These are phyloP conservation scores for Mollisia scopiformis DNA, from an alignment of 2,329 filamentous ascomycete genomes.

Conservation along the genomic window DNA sequence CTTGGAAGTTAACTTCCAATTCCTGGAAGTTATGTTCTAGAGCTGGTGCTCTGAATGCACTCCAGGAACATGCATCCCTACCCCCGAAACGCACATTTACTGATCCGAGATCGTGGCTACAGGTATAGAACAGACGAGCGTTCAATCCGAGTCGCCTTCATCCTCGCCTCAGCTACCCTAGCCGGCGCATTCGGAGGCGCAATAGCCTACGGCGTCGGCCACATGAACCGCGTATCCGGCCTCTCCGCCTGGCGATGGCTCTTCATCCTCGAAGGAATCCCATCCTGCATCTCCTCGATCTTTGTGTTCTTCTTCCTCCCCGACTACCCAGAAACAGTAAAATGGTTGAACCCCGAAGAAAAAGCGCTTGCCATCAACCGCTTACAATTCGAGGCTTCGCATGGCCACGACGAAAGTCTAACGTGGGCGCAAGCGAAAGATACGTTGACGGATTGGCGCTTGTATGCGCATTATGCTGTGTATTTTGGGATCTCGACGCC, in stretches of 20 bases:
- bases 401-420: conserved; percentile 44
- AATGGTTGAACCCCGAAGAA: conserved; percentile 49
- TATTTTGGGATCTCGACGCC: conserved; percentile 56
- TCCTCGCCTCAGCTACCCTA: conserved; percentile 35
- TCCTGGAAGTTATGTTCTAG: too few relatives aligned
- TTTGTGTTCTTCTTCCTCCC: conserved; percentile 49
- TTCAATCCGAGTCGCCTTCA: conserved; percentile 34
- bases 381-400: conserved; percentile 45
- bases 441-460: conserved; percentile 51
- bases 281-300: conserved; percentile 50
- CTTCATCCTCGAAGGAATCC: conserved; percentile 36
- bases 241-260: conserved; percentile 36
- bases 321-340: conserved; percentile 51
- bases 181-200: conserved; percentile 37
- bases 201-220: conserved; percentile 34
- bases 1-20: too few relatives aligned
- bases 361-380: conserved; percentile 44
- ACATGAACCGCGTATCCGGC: conserved; percentile 32
- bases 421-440: conserved; percentile 51
- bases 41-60: too few relatives aligned
- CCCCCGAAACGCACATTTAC: too few relatives aligned
- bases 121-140: conserved; percentile 35
- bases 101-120: too few relatives aligned
- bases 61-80: too few relatives aligned
- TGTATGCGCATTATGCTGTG: conserved; percentile 56